phyloP scores from a whole-genome alignment of 371 early-diverging fungal genomes.

The Gilbertella persicaria region DNA sequence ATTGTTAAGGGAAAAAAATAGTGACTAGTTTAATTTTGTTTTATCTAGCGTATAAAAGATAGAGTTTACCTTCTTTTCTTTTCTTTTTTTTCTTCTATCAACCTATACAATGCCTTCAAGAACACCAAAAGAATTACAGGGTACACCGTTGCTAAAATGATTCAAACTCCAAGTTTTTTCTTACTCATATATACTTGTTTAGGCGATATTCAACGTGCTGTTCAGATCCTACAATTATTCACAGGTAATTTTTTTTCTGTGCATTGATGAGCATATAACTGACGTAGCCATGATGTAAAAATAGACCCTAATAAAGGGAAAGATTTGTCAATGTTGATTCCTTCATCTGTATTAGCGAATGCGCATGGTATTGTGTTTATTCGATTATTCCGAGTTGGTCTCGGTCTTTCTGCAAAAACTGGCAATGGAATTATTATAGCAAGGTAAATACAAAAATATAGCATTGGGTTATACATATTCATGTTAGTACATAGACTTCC shows the following conservation, averaged over 20 bases:
- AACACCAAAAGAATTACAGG: constrained; percentile 9
- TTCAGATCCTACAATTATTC: constrained; percentile 33
- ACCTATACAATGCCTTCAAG: constrained; percentile 12
- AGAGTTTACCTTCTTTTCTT: too few relatives aligned
- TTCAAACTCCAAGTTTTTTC: neutral
- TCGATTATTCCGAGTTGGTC: constrained; percentile 33
- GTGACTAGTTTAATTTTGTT: too few relatives aligned
- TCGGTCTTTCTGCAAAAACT: constrained; percentile 33
- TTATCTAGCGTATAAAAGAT: too few relatives aligned
- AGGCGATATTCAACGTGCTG: constrained; percentile 40
- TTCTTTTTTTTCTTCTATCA: too few relatives aligned
- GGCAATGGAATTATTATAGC: constrained; percentile 48
- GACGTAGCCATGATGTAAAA: too few relatives aligned
- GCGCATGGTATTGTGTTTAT: constrained; percentile 46
- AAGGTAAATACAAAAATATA: constrained; percentile 23
- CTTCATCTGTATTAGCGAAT: constrained; percentile 27
- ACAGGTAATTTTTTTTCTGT: too few relatives aligned
- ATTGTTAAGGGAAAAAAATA: too few relatives aligned
- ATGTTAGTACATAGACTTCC: constrained; percentile 19
- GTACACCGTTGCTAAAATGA: neutral
- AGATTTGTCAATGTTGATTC: constrained; percentile 37
- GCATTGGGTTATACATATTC: neutral
- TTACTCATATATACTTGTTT: neutral
- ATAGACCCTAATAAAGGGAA: constrained; percentile 22
- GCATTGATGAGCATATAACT: too few relatives aligned